Percentiles rank a stretch among this genome's conserved stretches.
These are phyloP conservation scores for Ascochyta fabae DNA, from an alignment of 2,329 filamentous ascomycete species.

Conservation along the genomic window DNA sequence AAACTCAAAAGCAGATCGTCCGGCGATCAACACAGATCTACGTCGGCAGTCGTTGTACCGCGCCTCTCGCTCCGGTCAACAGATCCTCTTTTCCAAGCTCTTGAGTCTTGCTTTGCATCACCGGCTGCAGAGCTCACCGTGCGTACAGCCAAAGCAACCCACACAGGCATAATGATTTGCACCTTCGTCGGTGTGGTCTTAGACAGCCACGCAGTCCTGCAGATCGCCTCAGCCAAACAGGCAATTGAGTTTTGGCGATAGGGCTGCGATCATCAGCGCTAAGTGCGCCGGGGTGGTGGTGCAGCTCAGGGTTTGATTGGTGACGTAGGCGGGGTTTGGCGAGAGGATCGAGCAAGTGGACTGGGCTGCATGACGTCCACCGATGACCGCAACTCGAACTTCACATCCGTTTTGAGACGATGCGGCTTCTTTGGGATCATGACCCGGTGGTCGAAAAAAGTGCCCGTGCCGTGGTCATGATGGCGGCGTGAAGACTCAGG, in stretches of 20 bases:
- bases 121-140: neutral
- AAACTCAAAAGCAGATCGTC: slow-evolving; percentile 12
- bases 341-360: neutral
- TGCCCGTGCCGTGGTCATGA: slow-evolving; percentile 1
- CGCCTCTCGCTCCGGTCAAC: neutral
- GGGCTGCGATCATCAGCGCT: slow-evolving; percentile 2
- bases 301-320: slow-evolving; percentile 5
- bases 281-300: neutral
- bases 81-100: neutral
- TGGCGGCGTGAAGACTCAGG: neutral
- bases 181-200: neutral
- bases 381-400: neutral
- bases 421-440: neutral
- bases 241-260: slow-evolving; percentile 1
- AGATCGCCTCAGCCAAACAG: neutral
- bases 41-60: neutral
- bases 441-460: neutral
- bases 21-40: neutral
- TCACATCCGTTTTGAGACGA: neutral
- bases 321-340: slow-evolving; percentile 11
- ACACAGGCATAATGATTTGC: neutral
- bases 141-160: neutral
- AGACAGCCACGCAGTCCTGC: neutral
- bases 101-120: neutral
- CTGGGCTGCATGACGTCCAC: slow-evolving; percentile 9